Percentiles rank a stretch among this genome's conserved stretches.
Evolutionary conservation across 208 protist species (phyloP).

Genomic region (Crithidia fasciculata): DNA sequence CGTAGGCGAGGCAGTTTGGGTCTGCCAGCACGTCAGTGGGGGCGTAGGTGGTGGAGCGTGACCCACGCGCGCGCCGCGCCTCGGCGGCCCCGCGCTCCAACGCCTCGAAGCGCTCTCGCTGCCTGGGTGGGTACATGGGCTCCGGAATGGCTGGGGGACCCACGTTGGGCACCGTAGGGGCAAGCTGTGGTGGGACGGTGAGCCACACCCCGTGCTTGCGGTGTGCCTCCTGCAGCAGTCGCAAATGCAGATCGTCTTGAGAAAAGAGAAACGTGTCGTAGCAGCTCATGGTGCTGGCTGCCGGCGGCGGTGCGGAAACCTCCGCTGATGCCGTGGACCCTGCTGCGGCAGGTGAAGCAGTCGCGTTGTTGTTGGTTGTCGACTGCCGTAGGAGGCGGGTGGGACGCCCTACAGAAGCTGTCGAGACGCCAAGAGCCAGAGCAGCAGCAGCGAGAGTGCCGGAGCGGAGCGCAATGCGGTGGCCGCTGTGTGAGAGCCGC

Average conservation of each 20-base stretch:
- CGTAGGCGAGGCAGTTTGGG: constrained; percentile 37
- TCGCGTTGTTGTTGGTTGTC: neutral
- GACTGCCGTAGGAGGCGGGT: constrained; percentile 6
- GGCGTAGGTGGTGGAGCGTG: neutral
- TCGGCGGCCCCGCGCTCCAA: constrained; percentile 30
- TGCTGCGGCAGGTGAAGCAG: neutral
- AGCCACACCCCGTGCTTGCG: constrained; percentile 77
- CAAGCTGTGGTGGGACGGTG: constrained; percentile 78
- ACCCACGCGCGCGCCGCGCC: neutral
- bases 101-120: constrained; percentile 42
- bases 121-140: constrained; percentile 38
- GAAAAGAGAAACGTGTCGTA: constrained; percentile 36
- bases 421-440: no score
- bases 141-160: constrained; percentile 52
- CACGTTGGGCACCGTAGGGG: constrained; percentile 38
- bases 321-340: neutral
- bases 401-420: neutral
- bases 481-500: no score
- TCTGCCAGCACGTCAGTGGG: neutral
- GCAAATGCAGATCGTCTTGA: constrained; percentile 47
- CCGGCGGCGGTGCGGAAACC: neutral
- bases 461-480: neutral
- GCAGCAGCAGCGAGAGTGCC: neutral
- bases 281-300: constrained; percentile 7
- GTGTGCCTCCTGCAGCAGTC: constrained; percentile 69